phyloP scores from a whole-genome alignment of 1,139 yeast genomes.

The Saccharomyces hybrid region DNA sequence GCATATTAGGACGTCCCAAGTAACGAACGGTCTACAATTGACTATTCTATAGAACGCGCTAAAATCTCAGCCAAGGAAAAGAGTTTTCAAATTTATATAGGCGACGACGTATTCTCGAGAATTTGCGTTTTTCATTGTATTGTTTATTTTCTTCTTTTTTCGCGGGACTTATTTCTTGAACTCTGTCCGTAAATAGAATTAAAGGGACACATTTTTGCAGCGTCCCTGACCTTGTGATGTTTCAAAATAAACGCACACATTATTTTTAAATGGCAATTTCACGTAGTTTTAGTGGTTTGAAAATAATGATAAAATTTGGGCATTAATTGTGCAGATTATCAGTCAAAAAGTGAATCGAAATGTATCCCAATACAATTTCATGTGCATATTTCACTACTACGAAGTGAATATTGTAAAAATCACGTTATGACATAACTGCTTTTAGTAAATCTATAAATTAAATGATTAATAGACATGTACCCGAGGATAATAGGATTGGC shows the following conservation, averaged over 20 bases:
- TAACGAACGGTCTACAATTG: background rate
- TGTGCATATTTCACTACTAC: too few species aligned
- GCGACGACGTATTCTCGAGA: background rate
- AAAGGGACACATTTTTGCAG: background rate
- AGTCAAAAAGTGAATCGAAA: too few species aligned
- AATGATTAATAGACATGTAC: too few species aligned
- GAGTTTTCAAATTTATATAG: background rate
- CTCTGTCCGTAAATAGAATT: background rate
- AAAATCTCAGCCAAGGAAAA: background rate
- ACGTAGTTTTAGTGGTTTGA: background rate
- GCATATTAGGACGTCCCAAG: background rate
- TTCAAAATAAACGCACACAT: background rate
- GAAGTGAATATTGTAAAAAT: too few species aligned
- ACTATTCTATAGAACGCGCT: background rate
- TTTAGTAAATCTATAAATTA: too few species aligned
- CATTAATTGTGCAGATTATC: background rate
- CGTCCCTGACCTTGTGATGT: background rate
- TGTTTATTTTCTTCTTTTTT: background rate
- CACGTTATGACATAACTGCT: too few species aligned
- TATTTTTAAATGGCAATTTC: background rate
- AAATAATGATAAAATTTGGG: background rate
- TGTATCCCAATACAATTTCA: too few species aligned
- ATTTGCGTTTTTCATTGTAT: background rate
- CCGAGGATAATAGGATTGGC: too few species aligned
- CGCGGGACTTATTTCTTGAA: background rate